A percentile compares a stretch with the other conserved stretches of the same genome.
phyloP scores from a whole-genome alignment of 1,284 basidiomycete genomes.

The Sporisorium reilianum region DNA sequence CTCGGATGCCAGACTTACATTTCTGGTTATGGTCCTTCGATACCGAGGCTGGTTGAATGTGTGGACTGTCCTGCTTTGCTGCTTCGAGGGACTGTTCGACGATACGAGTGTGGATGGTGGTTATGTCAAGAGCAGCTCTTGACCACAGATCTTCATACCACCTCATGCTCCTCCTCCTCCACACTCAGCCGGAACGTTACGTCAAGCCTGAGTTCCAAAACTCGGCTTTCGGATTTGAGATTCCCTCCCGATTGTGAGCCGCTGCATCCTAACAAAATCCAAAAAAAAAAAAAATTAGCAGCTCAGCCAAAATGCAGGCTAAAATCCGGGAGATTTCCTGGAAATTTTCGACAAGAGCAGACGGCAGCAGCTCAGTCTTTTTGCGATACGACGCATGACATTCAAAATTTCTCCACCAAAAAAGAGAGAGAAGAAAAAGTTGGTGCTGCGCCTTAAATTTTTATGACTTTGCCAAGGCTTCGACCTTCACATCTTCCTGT shows the following conservation, averaged over 20 bases:
- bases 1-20: constrained; percentile 3
- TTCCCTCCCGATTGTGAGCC: no score
- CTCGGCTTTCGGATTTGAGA: constrained; percentile 35
- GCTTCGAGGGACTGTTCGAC: not conserved
- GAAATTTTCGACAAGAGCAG: constrained; percentile 5
- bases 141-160: not conserved
- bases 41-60: not conserved
- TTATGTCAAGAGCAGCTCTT: not conserved
- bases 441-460: constrained; percentile 25
- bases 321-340: constrained; percentile 1
- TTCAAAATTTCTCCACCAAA: constrained; percentile 38
- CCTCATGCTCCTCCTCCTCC: constrained; percentile 9
- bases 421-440: constrained; percentile 16
- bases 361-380: not conserved
- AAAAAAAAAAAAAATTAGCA: not conserved
- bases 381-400: constrained; percentile 3
- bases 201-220: not conserved
- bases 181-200: constrained; percentile 5
- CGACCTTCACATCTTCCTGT: not conserved
- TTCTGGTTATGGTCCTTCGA: not conserved
- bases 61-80: not conserved
- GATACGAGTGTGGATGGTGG: not conserved
- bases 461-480: constrained; percentile 16
- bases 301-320: not conserved
- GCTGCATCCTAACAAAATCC: no score